phyloP scores from a whole-genome alignment of 2,329 filamentous ascomycete genomes.

The Aureobasidium sp. region DNA sequence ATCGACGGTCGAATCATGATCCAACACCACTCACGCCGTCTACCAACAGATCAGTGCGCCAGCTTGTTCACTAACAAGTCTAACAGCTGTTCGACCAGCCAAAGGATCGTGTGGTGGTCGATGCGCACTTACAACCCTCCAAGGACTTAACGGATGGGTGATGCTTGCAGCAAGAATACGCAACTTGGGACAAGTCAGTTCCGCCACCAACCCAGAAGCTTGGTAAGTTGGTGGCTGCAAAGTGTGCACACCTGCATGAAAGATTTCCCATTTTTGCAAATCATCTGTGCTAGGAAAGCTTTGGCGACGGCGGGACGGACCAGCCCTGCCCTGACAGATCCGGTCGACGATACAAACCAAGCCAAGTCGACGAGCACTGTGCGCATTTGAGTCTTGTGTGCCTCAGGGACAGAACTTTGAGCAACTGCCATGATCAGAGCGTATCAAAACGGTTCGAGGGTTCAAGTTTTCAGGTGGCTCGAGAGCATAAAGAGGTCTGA shows the following conservation, averaged over 20 bases:
- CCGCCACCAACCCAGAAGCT: constrained; percentile 5
- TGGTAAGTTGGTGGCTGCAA: constrained; percentile 12
- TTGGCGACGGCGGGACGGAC: constrained; percentile 13
- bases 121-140: neutral
- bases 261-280: constrained; percentile 11
- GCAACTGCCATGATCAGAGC: neutral
- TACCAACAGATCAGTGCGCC: neutral
- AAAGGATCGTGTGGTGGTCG: constrained; percentile 7
- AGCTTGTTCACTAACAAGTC: neutral
- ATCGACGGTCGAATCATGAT: neutral
- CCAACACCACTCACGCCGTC: neutral
- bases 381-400: neutral
- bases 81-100: neutral
- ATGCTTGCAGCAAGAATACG: constrained; percentile 8
- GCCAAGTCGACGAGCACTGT: neutral
- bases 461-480: neutral
- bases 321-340: constrained; percentile 11
- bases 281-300: constrained; percentile 10
- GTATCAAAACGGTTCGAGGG: neutral
- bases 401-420: neutral
- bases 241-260: constrained; percentile 11
- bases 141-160: neutral
- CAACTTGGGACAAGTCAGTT: constrained; percentile 4
- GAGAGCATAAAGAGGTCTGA: neutral
- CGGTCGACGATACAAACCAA: neutral